phyloP scores from a whole-genome alignment of 345 rosid genomes.

The Aegle marmelos region DNA sequence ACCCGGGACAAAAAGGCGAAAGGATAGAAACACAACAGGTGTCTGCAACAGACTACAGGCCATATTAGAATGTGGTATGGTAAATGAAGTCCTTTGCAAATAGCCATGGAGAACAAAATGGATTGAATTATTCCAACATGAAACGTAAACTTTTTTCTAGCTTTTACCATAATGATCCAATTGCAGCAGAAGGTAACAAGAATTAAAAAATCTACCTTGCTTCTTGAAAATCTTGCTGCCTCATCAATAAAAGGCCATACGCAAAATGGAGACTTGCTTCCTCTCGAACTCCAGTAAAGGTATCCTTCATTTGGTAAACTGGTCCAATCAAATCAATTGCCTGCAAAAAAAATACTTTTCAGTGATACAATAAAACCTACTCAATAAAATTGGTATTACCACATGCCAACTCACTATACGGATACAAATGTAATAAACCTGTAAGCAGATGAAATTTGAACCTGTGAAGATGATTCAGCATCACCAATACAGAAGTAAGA shows the following conservation, averaged over 20 bases:
- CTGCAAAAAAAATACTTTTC: conserved; percentile 33
- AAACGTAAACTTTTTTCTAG: background rate
- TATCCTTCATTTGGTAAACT: conserved; percentile 67
- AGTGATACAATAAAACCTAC: background rate
- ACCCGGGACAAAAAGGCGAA: background rate
- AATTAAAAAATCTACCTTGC: conserved; percentile 54
- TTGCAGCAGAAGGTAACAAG: conserved; percentile 1
- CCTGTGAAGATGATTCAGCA: conserved; percentile 95
- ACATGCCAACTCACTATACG: background rate
- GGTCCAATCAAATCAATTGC: conserved; percentile 96
- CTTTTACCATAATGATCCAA: background rate
- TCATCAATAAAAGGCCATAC: conserved; percentile 89
- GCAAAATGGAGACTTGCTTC: conserved; percentile 92
- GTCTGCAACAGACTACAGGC: background rate
- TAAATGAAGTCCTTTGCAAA: background rate
- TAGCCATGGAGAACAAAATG: background rate
- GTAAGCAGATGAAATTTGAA: conserved; percentile 20
- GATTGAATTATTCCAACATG: background rate
- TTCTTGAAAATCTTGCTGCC: conserved; percentile 89
- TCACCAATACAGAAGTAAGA: conserved; percentile 89
- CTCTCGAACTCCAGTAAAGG: conserved; percentile 84
- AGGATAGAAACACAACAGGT: background rate
- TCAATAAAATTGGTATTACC: background rate
- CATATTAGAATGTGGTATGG: conserved; percentile 5
- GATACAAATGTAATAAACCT: conserved; percentile 2